phyloP scores from a whole-genome alignment of 345 rosid species.

The Gossypium sturtianum region DNA sequence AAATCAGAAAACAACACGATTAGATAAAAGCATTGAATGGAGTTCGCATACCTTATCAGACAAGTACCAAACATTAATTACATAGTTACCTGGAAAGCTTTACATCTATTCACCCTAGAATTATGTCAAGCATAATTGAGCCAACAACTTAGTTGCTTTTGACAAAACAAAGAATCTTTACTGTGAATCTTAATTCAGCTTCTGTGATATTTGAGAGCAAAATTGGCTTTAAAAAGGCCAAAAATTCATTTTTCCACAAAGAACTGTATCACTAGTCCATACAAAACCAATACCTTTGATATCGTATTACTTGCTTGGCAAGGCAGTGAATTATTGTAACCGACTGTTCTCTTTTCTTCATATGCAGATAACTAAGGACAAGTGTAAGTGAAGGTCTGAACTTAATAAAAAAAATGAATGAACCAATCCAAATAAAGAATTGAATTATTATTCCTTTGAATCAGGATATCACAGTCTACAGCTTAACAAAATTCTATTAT shows the following conservation, averaged over 20 bases:
- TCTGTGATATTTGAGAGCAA: background rate
- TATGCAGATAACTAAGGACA: no score
- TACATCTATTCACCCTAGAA: background rate
- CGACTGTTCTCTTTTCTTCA: background rate
- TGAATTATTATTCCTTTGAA: background rate
- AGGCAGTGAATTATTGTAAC: background rate
- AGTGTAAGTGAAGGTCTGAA: background rate
- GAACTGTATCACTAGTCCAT: no score
- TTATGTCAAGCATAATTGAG: background rate
- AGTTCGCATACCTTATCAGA: background rate
- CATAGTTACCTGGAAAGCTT: background rate
- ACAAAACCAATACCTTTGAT: no score
- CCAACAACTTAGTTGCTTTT: no score
- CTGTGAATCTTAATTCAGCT: background rate
- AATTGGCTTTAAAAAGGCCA: background rate
- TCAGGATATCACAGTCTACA: background rate
- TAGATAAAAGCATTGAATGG: background rate
- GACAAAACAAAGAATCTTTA: no score
- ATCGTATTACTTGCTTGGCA: background rate
- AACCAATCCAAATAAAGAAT: background rate
- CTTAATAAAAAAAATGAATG: background rate
- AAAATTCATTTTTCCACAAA: background rate
- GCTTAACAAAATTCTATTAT: background rate
- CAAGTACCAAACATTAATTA: background rate
- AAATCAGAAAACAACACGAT: conserved; percentile 12